Base-by-base conservation (phyloP, 352 stramenopile genomes). In the Phytophthora pinifolia region DNA sequence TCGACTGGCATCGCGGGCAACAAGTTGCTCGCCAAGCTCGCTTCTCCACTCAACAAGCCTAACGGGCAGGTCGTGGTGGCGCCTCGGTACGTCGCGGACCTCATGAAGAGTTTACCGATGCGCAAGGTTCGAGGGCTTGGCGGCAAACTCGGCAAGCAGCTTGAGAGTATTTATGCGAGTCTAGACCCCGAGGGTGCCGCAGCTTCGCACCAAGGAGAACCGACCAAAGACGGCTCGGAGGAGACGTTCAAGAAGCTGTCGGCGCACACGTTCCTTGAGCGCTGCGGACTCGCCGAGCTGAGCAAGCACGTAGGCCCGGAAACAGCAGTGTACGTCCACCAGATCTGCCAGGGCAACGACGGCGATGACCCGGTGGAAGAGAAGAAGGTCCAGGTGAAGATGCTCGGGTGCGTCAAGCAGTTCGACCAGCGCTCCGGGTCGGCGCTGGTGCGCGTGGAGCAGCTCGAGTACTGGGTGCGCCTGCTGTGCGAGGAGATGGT, bases 21-120 rank as follows among this genome's bases (percentile, higher is more conserved):
- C 62, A 94, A 94, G 46, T 66, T 94, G 9, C 42, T 92, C 27
- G 75, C 85, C 33, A 94, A 94, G 50, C 48, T 94, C 10, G 80
- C 68, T 4, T 92, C 84, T 4, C 84, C 84, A 10, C 56, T 92
- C 7, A 92, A 94, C 57, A 94, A 94, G 38, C 84, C 84, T 5
- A 78, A 88, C 27, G 84, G 84, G 0, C 84, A 94, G 72, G 83
- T 79, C 20, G 76, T 94, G 9, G 56, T 94, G 12, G 63, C 79
- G 5, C 67, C 76, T 32, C 78, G 84, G 2, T 94, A 88, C 53
- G 68, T 91, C 9, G 46, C 38, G 1, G 32, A 64, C 10, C 51
- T 94, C 9, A 89, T 94, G 81, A 70, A 88, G 48, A 76, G 72
- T 39, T 85, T 87, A 15, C 81, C 78, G 3, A 62, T 94, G 42